Conservation (phyloP, 441 rosid species). For the Syzygium syzygioides region DNA sequence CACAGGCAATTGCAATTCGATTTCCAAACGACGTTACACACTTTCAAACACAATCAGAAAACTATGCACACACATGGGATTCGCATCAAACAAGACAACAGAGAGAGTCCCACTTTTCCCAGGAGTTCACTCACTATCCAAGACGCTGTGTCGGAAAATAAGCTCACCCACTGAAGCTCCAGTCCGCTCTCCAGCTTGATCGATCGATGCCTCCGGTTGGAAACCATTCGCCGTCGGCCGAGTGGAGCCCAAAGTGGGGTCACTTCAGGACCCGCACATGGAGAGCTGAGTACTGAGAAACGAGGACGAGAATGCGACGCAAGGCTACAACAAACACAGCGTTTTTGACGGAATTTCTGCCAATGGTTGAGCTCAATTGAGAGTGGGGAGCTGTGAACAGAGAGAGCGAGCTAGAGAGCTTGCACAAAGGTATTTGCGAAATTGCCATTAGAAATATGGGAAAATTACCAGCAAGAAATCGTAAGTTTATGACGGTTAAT, state of each 20-base stretch:
- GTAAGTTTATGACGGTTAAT: no score
- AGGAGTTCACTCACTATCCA: neutral
- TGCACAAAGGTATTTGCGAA: neutral
- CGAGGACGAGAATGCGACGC: neutral
- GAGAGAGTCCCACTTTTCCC: neutral
- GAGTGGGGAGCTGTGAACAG: neutral
- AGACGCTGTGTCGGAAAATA: neutral
- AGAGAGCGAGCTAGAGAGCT: neutral
- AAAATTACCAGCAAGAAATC: neutral
- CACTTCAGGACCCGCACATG: neutral
- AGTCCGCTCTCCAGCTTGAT: neutral
- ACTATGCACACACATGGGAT: neutral
- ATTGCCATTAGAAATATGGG: neutral
- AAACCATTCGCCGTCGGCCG: neutral
- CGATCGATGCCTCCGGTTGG: neutral
- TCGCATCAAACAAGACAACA: neutral
- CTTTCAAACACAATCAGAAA: neutral
- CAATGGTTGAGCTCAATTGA: neutral
- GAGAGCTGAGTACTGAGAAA: neutral
- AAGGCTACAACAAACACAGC: neutral
- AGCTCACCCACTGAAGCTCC: neutral
- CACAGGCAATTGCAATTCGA: neutral
- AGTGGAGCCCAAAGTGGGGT: neutral
- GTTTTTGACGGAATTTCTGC: neutral
- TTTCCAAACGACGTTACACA: neutral